Percentiles rank a stretch among this genome's conserved stretches.
Conservation (phyloP, 768 basidiomycete species). For the Sporobolomyces roseus region DNA sequence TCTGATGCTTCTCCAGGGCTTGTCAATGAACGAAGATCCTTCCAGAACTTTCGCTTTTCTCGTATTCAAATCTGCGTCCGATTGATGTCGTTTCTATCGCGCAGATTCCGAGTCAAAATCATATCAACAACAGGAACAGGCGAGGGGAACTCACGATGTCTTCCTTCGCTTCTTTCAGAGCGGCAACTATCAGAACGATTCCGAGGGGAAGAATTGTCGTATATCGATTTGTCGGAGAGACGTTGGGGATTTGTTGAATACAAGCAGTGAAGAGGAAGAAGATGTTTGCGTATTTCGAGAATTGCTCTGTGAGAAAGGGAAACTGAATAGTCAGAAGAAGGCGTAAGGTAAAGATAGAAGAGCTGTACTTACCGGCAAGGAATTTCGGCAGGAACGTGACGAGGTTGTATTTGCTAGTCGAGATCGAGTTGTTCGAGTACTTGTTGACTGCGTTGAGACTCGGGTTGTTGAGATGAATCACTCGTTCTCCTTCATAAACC, state of each 20-base stretch:
- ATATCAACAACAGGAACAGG: constrained; percentile 1
- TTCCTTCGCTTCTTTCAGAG: constrained; percentile 92
- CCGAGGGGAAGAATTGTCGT: constrained; percentile 90
- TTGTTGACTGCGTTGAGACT: constrained; percentile 59
- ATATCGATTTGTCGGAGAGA: constrained; percentile 90
- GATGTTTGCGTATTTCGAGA: constrained; percentile 79
- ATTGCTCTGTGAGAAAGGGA: constrained; percentile 39
- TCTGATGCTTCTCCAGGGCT: constrained; percentile 80
- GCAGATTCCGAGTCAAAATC: constrained; percentile 20
- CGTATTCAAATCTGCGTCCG: constrained; percentile 84
- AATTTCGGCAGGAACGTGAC: constrained; percentile 88
- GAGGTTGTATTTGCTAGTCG: constrained; percentile 91
- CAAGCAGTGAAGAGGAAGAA: constrained; percentile 90
- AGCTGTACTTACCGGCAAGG: constrained; percentile 64
- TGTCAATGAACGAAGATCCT: constrained; percentile 60
- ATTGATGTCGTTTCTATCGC: constrained; percentile 99
- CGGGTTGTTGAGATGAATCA: constrained; percentile 76
- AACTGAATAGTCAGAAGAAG: no score
- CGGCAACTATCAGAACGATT: constrained; percentile 83
- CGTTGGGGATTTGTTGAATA: constrained; percentile 96
- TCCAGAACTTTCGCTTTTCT: constrained; percentile 72
- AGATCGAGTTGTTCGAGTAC: constrained; percentile 76
- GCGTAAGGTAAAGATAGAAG: background rate
- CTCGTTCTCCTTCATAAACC: constrained; percentile 61
- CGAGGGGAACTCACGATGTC: constrained; percentile 67